These are phyloP conservation scores for Boletus vermiculosoides DNA, from an alignment of 768 basidiomycete genomes.

Conservation along the genomic window DNA sequence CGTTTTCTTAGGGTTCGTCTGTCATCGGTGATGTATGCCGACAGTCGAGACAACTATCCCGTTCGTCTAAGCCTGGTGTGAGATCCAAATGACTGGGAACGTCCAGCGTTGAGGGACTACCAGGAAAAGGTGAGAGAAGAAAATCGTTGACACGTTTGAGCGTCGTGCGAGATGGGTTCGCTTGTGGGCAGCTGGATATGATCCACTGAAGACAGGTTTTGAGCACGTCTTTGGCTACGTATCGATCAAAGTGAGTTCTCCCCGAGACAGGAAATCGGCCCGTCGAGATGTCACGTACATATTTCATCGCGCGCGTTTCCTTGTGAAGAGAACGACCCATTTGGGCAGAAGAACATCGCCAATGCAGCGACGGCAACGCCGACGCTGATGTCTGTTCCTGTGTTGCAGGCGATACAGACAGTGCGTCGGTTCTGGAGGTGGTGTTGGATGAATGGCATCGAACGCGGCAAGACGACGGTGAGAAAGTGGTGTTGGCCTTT, in stretches of 20 bases:
- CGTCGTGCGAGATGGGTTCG: constrained; percentile 82
- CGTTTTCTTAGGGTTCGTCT: not conserved
- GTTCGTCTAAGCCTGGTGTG: not conserved
- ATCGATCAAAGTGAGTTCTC: not conserved
- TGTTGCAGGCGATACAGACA: constrained; percentile 53
- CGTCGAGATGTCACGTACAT: constrained; percentile 20
- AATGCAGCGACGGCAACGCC: constrained; percentile 63
- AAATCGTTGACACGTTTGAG: constrained; percentile 79
- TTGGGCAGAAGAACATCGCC: constrained; percentile 55
- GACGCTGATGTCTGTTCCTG: constrained; percentile 60
- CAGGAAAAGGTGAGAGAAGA: constrained; percentile 45
- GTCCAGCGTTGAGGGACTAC: not conserved
- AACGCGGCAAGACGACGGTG: constrained; percentile 45
- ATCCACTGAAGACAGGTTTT: constrained; percentile 83
- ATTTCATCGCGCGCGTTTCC: constrained; percentile 7
- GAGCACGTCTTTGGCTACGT: constrained; percentile 57
- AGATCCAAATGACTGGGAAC: not conserved
- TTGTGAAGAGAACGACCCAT: constrained; percentile 36
- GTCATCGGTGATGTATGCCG: not conserved
- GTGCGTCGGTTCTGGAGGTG: constrained; percentile 37
- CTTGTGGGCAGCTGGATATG: constrained; percentile 66
- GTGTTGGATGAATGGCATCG: constrained; percentile 44
- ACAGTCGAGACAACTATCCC: not conserved
- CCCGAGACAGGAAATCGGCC: not conserved
- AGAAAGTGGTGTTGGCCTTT: constrained; percentile 53